Evolutionary conservation across 2,329 filamentous ascomycete genomes (phyloP).

Genomic region (Exophiala sp.): DNA sequence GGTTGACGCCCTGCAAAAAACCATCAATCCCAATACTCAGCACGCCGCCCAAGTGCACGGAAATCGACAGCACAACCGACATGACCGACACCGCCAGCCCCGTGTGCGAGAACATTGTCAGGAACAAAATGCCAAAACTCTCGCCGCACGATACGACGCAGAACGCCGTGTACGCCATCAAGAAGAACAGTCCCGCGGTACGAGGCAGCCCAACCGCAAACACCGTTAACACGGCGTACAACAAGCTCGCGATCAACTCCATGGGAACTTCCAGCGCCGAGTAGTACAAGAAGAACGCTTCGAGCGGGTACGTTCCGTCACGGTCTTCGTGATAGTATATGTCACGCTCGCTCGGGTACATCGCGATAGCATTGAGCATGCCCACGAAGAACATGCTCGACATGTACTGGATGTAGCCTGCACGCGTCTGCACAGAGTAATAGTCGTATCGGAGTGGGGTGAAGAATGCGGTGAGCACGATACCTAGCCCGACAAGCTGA

Average conservation of each 20-base stretch:
- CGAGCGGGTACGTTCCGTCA: conserved; percentile 67
- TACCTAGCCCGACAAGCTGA: conserved; percentile 62
- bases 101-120: conserved; percentile 69
- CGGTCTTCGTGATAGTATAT: conserved; percentile 76
- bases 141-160: conserved; percentile 72
- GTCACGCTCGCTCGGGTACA: conserved; percentile 68
- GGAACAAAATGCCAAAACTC: conserved; percentile 74
- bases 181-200: conserved; percentile 63
- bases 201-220: conserved; percentile 64
- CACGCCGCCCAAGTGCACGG: conserved; percentile 67
- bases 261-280: conserved; percentile 69
- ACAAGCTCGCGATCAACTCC: conserved; percentile 61
- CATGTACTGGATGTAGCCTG: conserved; percentile 71
- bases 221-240: conserved; percentile 63
- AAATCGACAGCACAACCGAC: conserved; percentile 65
- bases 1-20: conserved; percentile 66
- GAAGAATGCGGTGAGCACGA: conserved; percentile 67
- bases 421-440: conserved; percentile 66
- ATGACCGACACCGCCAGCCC: conserved; percentile 75
- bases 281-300: conserved; percentile 69
- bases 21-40: conserved; percentile 66
- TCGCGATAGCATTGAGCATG: conserved; percentile 74
- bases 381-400: conserved; percentile 69
- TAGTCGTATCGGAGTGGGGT: conserved; percentile 68
- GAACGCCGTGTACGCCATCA: conserved; percentile 66